Conservation (phyloP, 768 basidiomycete species). For the Tylopilus rubrobrunneus region DNA sequence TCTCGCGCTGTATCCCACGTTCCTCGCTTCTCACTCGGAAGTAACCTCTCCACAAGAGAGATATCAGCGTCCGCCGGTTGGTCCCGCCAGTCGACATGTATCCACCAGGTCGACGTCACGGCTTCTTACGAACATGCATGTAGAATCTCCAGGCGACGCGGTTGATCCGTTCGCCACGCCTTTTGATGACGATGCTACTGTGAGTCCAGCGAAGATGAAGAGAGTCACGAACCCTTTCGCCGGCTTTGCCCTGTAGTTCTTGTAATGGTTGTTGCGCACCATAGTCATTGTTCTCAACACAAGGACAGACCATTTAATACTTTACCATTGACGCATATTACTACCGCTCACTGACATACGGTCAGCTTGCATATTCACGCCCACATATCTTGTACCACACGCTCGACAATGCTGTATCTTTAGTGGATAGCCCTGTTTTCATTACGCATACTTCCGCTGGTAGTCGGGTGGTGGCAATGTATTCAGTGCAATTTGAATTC, state of each 20-base stretch:
- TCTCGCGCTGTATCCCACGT: slow-evolving; percentile 16
- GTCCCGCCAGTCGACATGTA: slow-evolving; percentile 16
- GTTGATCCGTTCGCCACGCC: slow-evolving; percentile 69
- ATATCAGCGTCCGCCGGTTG: slow-evolving; percentile 7
- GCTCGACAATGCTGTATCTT: slow-evolving; percentile 22
- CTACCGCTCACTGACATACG: slow-evolving; percentile 2
- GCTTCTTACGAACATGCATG: slow-evolving; percentile 41
- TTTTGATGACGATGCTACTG: slow-evolving; percentile 67
- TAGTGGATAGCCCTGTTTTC: slow-evolving; percentile 15
- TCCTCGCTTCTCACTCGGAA: slow-evolving; percentile 5
- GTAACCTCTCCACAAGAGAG: slow-evolving; percentile 10
- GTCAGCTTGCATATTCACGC: no score
- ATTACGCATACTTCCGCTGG: neutral
- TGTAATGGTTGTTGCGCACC: neutral
- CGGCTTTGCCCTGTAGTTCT: slow-evolving; percentile 30
- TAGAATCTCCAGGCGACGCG: slow-evolving; percentile 32
- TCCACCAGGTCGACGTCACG: slow-evolving; percentile 39
- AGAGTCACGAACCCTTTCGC: slow-evolving; percentile 55
- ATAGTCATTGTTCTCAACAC: neutral
- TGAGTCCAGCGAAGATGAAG: slow-evolving; percentile 33
- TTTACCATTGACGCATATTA: slow-evolving; percentile 13
- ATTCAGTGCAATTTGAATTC: neutral
- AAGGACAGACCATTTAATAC: slow-evolving; percentile 5
- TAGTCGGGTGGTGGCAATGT: slow-evolving; percentile 3
- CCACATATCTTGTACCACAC: neutral